Evolutionary conservation across 2,329 filamentous ascomycete genomes (phyloP), one percentile per base, ranked within the genome.

Genomic region (Scedosporium minutisporum): DNA sequence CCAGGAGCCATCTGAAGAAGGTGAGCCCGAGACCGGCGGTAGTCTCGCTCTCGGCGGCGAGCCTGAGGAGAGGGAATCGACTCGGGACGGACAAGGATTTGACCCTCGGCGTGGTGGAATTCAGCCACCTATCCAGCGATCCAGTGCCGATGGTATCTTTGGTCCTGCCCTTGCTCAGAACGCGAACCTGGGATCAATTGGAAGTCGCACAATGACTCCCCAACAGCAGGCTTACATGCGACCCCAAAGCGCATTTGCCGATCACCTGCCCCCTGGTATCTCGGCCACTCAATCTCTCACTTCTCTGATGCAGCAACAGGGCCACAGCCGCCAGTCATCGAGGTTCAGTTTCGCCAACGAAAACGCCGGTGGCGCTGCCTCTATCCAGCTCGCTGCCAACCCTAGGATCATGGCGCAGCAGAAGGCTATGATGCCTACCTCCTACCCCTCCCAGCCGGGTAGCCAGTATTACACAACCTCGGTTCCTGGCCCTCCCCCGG

Each of bases 1-100:
- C 2, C 71, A 72, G 4, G 80, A 81, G 57, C 71, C 76, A 3
- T 81, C 81, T 0, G 92, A 96, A 66, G 92, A 96, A 65, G 91
- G 90, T 63, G 88, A 89, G 63, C 85, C 86, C 1, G 92, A 95
- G 73, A 89, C 89, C 67, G 90, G 90, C 57, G 85, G 86, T 14
- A 97, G 93, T 71, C 80, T 95, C 63, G 93, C 96, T 64, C 81
- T 97, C 18, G 93, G 93, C 63, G 93, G 93, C 53, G 93, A 97
- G 72, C 93, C 93, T 0, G 93, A 97, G 71, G 91, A 96, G 67
- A 82, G 84, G 65, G 87, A 91, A 23, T 75, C 76, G 55, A 70
- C 74, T 18, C 78, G 79, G 18, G 82, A 84, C 59, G 75, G 75
- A 46, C 77, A 82, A 67, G 71, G 73, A 57, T 82, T 82, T 48